Evolutionary conservation across 352 stramenopile species (phyloP).

Genomic region (Pythium vanterpoolii): DNA sequence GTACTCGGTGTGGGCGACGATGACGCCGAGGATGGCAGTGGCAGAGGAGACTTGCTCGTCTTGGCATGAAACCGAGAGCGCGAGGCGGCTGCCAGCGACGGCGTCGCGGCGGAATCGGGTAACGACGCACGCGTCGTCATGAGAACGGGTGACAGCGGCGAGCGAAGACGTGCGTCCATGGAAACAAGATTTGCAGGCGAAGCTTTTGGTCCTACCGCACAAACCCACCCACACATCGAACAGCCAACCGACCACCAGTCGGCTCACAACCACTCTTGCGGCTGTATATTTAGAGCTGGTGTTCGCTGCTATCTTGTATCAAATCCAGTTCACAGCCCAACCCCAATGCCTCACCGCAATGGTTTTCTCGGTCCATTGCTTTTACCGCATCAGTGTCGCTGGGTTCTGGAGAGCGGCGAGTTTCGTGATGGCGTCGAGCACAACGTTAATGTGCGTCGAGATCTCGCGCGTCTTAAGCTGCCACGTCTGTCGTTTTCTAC

Average conservation of each 20-base stretch:
- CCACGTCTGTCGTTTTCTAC: constrained; percentile 65
- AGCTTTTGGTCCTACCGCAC: not conserved
- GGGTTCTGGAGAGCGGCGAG: constrained; percentile 57
- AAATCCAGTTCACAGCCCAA: no score
- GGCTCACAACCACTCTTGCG: not conserved
- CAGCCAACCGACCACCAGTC: not conserved
- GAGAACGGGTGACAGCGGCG: constrained; percentile 11
- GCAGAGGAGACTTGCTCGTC: no score
- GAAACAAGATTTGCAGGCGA: not conserved
- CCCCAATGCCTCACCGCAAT: no score
- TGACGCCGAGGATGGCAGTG: not conserved
- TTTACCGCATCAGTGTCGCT: constrained; percentile 2
- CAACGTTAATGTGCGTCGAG: constrained; percentile 69
- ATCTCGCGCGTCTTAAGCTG: constrained; percentile 68
- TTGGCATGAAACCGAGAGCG: no score
- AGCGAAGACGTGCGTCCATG: constrained; percentile 1
- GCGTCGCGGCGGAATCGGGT: not conserved
- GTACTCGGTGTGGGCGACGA: constrained; percentile 3
- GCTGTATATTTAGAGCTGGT: constrained; percentile 13
- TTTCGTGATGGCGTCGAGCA: constrained; percentile 73
- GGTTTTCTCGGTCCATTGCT: no score
- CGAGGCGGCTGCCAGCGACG: not conserved
- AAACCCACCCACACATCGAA: not conserved
- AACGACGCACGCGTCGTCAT: not conserved
- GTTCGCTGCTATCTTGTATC: no score